Base-by-base conservation (phyloP, 139 green algal genomes). In the Chlamydomonas incerta region DNA sequence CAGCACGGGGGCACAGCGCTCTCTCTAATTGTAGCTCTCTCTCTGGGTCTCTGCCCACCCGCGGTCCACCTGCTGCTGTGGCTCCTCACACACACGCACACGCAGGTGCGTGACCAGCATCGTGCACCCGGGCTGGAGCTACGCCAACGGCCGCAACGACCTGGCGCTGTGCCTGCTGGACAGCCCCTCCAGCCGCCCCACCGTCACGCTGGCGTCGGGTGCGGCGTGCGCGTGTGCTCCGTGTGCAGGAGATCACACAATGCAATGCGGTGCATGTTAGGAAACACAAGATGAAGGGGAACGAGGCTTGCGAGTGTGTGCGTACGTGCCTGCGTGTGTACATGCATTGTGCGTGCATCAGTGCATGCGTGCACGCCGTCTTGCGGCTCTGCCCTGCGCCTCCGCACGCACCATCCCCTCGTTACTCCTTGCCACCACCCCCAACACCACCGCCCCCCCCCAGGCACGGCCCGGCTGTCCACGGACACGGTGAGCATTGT, bases 41-140 rank as follows among this genome's bases (percentile, higher is more conserved):
- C n/a, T n/a, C n/a, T n/a, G n/a, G n/a, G n/a, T n/a, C n/a, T n/a
- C n/a, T n/a, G n/a, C n/a, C n/a, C n/a, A n/a, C n/a, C n/a, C n/a
- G n/a, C n/a, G n/a, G n/a, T n/a, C 26, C 62, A 68, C 62, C 62
- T 63, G 55, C 55, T 63, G 55, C 55, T 26, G 55, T 63, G 4
- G n/a, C n/a, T n/a, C n/a, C n/a, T n/a, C 21, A 11, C 58, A 66
- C 18, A 11, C 58, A 29, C 58, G 37, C 37, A 58, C 70, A 28
- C 6, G 14, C 66, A 75, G 80, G 11, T 85, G 80, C 52, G n/a
- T 11, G 28, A 75, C 66, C 47, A 85, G 24, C 47, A 60, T 86
- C 24, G 80, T 86, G 60, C 81, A 87, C 69, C 81, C 81, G 35
- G 69, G 55, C 37, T 87, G 81, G 81, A 73, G 55, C 17, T 87